A percentile compares a stretch with the other conserved stretches of the same genome.
These are phyloP conservation scores for Talaromyces funiculosus DNA, from an alignment of 2,329 filamentous ascomycete genomes.

Conservation along the genomic window DNA sequence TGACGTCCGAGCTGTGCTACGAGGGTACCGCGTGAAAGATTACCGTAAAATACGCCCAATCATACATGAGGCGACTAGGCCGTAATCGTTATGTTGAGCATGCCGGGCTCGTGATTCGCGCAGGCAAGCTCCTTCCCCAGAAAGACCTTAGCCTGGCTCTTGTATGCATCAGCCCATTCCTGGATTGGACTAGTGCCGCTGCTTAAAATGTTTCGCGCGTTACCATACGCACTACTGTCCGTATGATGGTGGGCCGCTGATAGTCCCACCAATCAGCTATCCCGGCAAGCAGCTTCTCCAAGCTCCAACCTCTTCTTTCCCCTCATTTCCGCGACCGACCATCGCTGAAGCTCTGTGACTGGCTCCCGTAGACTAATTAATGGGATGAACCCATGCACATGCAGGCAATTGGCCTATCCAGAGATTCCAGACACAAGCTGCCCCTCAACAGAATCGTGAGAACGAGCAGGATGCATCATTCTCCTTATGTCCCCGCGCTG, in stretches of 20 bases:
- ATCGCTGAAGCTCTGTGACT: background rate
- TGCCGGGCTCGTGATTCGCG: background rate
- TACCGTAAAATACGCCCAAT: background rate
- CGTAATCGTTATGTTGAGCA: background rate
- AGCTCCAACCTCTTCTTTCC: background rate
- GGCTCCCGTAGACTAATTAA: background rate
- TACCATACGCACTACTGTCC: background rate
- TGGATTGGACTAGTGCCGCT: background rate
- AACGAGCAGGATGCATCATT: background rate
- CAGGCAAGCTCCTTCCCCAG: background rate
- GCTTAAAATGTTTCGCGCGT: background rate
- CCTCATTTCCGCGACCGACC: slow-evolving; percentile 8
- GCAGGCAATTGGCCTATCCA: background rate
- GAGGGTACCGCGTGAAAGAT: too few relatives aligned
- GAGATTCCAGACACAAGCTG: background rate
- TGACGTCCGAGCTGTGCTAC: background rate
- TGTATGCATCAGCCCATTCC: background rate
- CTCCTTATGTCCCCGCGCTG: background rate
- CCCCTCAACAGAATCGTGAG: background rate
- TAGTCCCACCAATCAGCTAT: background rate
- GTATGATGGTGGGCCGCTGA: background rate
- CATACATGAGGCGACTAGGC: background rate
- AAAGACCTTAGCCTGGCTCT: background rate
- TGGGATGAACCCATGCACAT: background rate
- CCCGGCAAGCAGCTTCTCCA: background rate